Percentiles rank a stretch among this genome's conserved stretches.
Conservation (phyloP, 306 rosid species). For the Spatholobus suberectus region DNA sequence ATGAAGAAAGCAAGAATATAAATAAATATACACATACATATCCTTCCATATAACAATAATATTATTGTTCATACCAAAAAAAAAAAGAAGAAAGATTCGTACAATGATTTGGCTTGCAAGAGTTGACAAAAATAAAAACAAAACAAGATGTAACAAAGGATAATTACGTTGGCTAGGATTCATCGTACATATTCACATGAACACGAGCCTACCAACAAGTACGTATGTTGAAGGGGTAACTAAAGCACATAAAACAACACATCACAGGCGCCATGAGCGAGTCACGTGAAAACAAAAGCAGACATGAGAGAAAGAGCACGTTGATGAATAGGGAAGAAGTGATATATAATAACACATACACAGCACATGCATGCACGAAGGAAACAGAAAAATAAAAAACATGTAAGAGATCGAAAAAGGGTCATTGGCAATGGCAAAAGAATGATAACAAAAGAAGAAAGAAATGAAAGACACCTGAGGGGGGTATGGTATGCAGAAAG, state of each 20-base stretch:
- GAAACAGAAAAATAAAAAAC: neutral
- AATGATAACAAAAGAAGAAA: neutral
- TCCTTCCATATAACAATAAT: neutral
- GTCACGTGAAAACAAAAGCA: constrained; percentile 30
- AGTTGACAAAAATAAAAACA: neutral
- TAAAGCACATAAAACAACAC: constrained; percentile 14
- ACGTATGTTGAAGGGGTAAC: constrained; percentile 4
- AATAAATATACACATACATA: neutral
- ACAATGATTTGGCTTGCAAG: constrained; percentile 5
- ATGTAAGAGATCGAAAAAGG: neutral
- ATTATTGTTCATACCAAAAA: neutral
- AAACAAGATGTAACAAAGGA: neutral
- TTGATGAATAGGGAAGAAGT: neutral
- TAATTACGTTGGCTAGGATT: neutral
- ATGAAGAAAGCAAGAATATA: constrained; percentile 20
- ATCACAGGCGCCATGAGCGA: neutral
- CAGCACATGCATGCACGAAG: neutral
- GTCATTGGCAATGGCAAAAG: neutral
- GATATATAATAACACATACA: neutral
- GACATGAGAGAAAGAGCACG: neutral
- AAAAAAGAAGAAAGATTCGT: neutral
- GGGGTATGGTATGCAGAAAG: neutral
- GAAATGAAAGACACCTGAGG: constrained; percentile 31
- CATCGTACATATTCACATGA: constrained; percentile 22
- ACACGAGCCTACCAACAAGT: constrained; percentile 8